phyloP scores from a whole-genome alignment of 768 basidiomycete genomes.

The Symmetrospora coprosmae region DNA sequence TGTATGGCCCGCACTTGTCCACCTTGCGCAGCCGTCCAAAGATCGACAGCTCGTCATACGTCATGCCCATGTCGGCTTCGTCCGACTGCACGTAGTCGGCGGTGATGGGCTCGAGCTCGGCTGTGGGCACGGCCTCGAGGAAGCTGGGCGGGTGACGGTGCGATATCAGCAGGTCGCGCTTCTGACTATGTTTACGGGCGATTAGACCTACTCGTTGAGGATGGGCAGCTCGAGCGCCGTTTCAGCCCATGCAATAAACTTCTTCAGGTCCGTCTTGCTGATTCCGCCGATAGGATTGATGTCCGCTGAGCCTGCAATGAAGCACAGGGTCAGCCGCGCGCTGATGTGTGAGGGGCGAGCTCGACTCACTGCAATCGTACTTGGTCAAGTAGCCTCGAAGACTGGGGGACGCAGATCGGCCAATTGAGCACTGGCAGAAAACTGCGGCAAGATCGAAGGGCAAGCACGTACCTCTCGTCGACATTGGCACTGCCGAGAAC shows the following conservation, averaged over 20 bases:
- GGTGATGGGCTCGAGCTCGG: conserved; percentile 89
- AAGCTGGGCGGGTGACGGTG: conserved; percentile 47
- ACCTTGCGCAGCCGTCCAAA: conserved; percentile 87
- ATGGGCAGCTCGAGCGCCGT: conserved; percentile 70
- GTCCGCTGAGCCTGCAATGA: too few relatives aligned
- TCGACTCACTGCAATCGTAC: conserved; percentile 87
- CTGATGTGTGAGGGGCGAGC: too few relatives aligned
- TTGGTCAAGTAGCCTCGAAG: conserved; percentile 93
- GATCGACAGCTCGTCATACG: conserved; percentile 71
- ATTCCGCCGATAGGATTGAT: conserved; percentile 97
- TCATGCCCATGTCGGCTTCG: conserved; percentile 99
- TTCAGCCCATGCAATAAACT: conserved; percentile 75
- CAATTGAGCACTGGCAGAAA: background rate
- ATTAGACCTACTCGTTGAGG: conserved; percentile 48
- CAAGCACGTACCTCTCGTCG: conserved; percentile 67
- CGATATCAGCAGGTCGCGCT: background rate
- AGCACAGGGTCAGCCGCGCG: too few relatives aligned
- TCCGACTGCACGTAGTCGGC: conserved; percentile 89
- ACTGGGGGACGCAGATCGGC: conserved; percentile 40
- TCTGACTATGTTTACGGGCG: background rate
- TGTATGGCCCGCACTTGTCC: conserved; percentile 94
- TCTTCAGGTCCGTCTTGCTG: conserved; percentile 92
- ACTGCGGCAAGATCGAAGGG: background rate
- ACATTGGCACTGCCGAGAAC: conserved; percentile 98
- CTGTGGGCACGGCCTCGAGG: conserved; percentile 78